Evolutionary conservation across 2,329 filamentous ascomycete genomes (phyloP).

Genomic region (Botrytis fabae): DNA sequence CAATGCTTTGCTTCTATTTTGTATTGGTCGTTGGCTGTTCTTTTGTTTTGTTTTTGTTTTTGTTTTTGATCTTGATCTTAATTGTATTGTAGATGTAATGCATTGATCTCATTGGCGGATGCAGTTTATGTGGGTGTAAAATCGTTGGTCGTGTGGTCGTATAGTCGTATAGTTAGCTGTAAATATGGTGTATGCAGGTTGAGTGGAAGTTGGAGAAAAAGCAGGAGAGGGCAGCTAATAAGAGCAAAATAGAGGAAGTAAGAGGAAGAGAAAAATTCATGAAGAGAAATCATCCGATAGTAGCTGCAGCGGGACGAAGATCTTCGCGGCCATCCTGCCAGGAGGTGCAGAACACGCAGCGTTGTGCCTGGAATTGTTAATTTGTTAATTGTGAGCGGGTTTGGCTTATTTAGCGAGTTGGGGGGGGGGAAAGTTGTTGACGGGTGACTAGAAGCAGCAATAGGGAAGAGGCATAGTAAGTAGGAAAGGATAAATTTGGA

Average conservation of each 20-base stretch:
- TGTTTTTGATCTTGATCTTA: background rate
- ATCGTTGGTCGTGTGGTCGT: background rate
- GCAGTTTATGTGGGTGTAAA: background rate
- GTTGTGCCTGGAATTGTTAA: constrained; percentile 42
- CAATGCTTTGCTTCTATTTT: background rate
- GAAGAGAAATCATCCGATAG: background rate
- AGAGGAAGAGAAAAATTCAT: background rate
- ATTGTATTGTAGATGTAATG: background rate
- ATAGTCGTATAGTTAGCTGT: background rate
- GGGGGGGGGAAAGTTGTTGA: too few relatives aligned
- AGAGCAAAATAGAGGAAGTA: background rate
- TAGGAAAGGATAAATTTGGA: background rate
- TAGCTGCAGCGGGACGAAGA: background rate
- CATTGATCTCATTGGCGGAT: background rate
- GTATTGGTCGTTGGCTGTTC: background rate
- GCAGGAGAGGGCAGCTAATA: background rate
- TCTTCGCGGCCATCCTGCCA: constrained; percentile 51
- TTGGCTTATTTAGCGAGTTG: background rate
- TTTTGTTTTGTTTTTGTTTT: background rate
- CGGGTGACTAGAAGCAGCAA: background rate
- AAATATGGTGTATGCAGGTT: background rate
- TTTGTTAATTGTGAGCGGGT: constrained; percentile 1
- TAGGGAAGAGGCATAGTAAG: background rate
- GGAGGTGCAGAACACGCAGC: constrained; percentile 58
- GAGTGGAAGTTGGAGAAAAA: background rate